Evolutionary conservation across 257 asterid species (phyloP), one percentile per base, ranked within the genome.

Genomic region (Misopates orontium): DNA sequence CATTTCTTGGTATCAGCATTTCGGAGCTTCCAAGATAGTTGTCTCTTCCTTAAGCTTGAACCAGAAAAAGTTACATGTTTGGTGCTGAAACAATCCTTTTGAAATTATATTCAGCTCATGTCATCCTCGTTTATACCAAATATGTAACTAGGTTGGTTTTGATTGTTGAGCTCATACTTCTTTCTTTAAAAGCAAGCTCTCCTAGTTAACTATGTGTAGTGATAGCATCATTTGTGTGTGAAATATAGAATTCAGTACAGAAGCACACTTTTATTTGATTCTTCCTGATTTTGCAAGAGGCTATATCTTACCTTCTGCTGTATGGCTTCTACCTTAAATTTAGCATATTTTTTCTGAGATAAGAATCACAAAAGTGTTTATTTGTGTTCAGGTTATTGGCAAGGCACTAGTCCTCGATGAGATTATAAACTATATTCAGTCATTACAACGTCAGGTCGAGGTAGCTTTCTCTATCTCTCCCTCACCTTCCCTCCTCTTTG

Each of bases 401-500:
- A 90, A 90, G 81, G 95, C 96, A 15, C 71, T 86, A 49, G 96
- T 88, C 65, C 96, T 91, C 28, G 97, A 90, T 70, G 97, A 87
- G 85, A 90, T 90, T 73, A 90, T 85, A 42, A 90, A 90, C 69
- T 90, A 91, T 65, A 82, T 91, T 65, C 96, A 91, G 57, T 87
- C 96, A 67, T 77, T 90, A 69, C 97, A 90, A 72, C 84, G 84
- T 68, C 97, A 90, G 76, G 97, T 90, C 31, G 96, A 89, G 96
- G 96, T 89, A 78, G 48, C 68, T 39, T 0, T 7, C 32, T 53
- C 48, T 19, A 56, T 70, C 56, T 36, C 54, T 10, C 65, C 19
- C 20, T 15, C 18, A 14, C 41, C 62, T 28, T n/a, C n/a, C 36
- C 36, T 6, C 36, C 42, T 36, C 42, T 36, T 52, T 19, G 32